These are phyloP conservation scores for Epichloe scottii DNA, from an alignment of 2,329 filamentous ascomycete genomes.

Conservation along the genomic window DNA sequence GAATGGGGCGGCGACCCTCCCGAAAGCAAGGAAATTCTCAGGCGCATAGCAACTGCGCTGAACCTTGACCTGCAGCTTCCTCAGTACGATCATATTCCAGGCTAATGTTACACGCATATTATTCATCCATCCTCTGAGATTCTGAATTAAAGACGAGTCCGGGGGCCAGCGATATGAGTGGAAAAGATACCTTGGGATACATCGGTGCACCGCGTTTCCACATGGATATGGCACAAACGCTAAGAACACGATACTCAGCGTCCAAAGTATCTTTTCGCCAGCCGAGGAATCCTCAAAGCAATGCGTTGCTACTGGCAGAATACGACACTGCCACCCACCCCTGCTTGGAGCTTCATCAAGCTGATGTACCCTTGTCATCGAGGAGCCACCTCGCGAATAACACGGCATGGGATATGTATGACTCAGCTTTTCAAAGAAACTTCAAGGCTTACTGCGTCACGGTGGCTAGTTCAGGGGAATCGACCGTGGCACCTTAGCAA, in stretches of 20 bases:
- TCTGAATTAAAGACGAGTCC: too few relatives aligned
- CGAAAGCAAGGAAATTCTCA: constrained; percentile 14
- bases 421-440: neutral
- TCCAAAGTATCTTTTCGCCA: too few relatives aligned
- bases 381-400: neutral
- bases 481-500: neutral
- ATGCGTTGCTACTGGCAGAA: too few relatives aligned
- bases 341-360: neutral
- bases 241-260: too few relatives aligned
- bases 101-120: neutral
- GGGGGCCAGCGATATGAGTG: too few relatives aligned
- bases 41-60: constrained; percentile 5
- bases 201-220: too few relatives aligned
- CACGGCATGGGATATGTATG: neutral
- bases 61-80: constrained; percentile 7
- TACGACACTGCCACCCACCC: too few relatives aligned
- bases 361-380: neutral
- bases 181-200: too few relatives aligned
- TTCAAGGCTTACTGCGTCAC: neutral
- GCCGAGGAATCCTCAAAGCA: too few relatives aligned
- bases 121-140: neutral
- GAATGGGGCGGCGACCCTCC: constrained; percentile 18
- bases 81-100: constrained; percentile 1
- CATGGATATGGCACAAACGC: too few relatives aligned
- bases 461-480: neutral